Conservation (phyloP, 169 alveolate species). For the Neospora caninum region DNA sequence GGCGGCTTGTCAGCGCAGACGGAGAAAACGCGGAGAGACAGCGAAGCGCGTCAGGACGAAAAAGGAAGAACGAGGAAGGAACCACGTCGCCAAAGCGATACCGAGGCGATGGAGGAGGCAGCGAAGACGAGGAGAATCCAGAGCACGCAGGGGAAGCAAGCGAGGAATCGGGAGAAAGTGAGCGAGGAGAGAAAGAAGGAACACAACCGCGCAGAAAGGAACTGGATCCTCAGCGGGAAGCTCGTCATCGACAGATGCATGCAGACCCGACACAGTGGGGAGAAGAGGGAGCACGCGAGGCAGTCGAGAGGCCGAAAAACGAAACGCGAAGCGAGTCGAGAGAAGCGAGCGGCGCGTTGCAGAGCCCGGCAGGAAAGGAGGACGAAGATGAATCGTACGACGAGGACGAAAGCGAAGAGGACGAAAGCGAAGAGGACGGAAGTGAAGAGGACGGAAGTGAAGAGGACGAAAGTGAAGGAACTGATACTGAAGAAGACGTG, state of each 20-base stretch:
- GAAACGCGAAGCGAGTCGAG: not conserved
- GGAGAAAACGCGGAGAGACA: not conserved
- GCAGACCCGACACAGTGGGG: not conserved
- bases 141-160: not conserved
- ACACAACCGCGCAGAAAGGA: not conserved
- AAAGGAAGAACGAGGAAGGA: not conserved
- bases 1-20: not conserved
- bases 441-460: not conserved
- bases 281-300: not conserved
- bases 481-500: not conserved
- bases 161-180: not conserved
- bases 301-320: not conserved
- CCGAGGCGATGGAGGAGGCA: not conserved
- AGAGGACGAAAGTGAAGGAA: not conserved
- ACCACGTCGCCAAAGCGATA: not conserved
- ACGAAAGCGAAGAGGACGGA: not conserved
- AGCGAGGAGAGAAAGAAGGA: not conserved
- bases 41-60: not conserved
- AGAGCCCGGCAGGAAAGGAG: not conserved
- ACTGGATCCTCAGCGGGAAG: not conserved
- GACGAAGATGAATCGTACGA: constrained; percentile 5
- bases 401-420: not conserved
- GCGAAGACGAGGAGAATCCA: not conserved
- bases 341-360: not conserved
- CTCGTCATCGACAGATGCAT: not conserved